A percentile compares a stretch with the other conserved stretches of the same genome.
Evolutionary conservation across 2,329 filamentous ascomycete species (phyloP).

Genomic region (Akanthomyces dipterigenus): DNA sequence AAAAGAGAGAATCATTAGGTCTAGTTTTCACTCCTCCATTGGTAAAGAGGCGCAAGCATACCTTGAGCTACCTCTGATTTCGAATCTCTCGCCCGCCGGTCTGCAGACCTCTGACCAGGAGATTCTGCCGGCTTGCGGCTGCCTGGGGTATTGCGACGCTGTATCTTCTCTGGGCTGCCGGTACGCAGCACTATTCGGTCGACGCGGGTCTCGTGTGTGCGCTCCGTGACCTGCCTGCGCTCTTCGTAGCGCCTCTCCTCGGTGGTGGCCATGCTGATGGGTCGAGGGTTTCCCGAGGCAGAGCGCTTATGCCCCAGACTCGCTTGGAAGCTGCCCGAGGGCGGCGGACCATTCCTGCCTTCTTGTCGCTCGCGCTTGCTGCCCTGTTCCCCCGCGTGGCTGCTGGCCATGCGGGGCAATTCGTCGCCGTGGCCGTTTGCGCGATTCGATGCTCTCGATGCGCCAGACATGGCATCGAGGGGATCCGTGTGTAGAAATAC

Average conservation of each 20-base stretch:
- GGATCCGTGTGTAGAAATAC: neutral
- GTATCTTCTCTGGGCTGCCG: slow-evolving; percentile 52
- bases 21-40: slow-evolving; percentile 17
- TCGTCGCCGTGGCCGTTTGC: slow-evolving; percentile 32
- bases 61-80: slow-evolving; percentile 44
- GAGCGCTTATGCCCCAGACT: slow-evolving; percentile 48
- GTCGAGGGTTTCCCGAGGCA: slow-evolving; percentile 50
- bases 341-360: slow-evolving; percentile 20
- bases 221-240: slow-evolving; percentile 49
- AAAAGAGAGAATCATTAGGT: slow-evolving; percentile 12
- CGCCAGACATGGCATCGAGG: slow-evolving; percentile 29
- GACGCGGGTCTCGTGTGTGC: slow-evolving; percentile 49
- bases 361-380: slow-evolving; percentile 28
- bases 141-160: slow-evolving; percentile 33
- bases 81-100: slow-evolving; percentile 37
- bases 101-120: slow-evolving; percentile 35
- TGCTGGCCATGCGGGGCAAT: slow-evolving; percentile 30
- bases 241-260: slow-evolving; percentile 42
- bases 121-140: slow-evolving; percentile 31
- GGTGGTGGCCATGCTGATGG: slow-evolving; percentile 37
- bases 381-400: slow-evolving; percentile 23
- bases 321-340: slow-evolving; percentile 28
- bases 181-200: slow-evolving; percentile 55
- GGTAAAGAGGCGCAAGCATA: slow-evolving; percentile 24
- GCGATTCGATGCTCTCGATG: slow-evolving; percentile 37